Conservation (phyloP, 331 rosid genomes). For the Acacia pycnantha region DNA sequence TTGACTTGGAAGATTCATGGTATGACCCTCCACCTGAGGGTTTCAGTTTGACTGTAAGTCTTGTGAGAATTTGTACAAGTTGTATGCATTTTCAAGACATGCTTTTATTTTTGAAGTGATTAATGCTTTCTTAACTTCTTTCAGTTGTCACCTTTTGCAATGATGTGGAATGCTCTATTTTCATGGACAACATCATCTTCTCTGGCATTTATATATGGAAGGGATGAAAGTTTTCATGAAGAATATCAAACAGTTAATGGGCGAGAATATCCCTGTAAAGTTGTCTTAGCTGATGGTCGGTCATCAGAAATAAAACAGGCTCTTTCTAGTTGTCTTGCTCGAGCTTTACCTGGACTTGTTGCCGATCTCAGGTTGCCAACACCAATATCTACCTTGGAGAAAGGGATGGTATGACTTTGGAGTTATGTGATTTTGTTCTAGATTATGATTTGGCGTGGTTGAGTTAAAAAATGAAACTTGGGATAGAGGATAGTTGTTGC, state of each 20-base stretch:
- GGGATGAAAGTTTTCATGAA: constrained; percentile 78
- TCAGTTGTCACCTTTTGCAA: constrained; percentile 88
- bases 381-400: constrained; percentile 84
- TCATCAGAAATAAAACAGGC: constrained; percentile 91
- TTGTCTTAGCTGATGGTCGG: constrained; percentile 75
- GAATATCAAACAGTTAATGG: constrained; percentile 67
- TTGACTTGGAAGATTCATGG: constrained; percentile 75
- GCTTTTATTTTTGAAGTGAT: neutral
- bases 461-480: neutral
- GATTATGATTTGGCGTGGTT: constrained; percentile 15
- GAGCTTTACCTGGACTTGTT: constrained; percentile 78
- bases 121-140: constrained; percentile 13
- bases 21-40: constrained; percentile 87
- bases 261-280: constrained; percentile 66
- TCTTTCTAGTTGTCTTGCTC: constrained; percentile 76
- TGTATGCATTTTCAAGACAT: constrained; percentile 17
- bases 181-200: constrained; percentile 81
- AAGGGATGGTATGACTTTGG: constrained; percentile 66
- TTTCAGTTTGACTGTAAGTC: constrained; percentile 70
- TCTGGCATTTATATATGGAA: constrained; percentile 80
- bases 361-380: constrained; percentile 65
- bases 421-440: constrained; percentile 21
- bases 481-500: neutral
- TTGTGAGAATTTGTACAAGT: neutral
- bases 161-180: constrained; percentile 84